These are phyloP conservation scores for Pugionium dolabratum DNA, from an alignment of 345 rosid genomes.

Conservation along the genomic window DNA sequence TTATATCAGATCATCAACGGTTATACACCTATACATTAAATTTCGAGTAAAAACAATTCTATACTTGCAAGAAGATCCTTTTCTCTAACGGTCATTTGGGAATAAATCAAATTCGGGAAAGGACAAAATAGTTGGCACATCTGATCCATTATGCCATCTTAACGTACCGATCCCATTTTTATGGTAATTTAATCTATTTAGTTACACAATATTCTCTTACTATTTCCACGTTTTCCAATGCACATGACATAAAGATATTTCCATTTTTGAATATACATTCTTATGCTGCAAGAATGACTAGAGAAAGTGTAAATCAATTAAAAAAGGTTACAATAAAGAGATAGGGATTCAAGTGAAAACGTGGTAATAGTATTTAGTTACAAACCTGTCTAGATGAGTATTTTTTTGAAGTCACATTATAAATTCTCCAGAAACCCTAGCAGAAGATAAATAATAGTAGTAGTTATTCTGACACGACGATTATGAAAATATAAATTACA, in stretches of 20 bases:
- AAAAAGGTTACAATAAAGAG: conserved; percentile 1
- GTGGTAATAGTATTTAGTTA: conserved; percentile 25
- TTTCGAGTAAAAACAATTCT: background rate
- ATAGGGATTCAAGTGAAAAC: conserved; percentile 9
- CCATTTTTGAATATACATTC: background rate
- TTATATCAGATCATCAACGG: background rate
- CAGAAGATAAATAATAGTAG: conserved; percentile 8
- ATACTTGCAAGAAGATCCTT: background rate
- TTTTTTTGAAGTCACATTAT: conserved; percentile 30
- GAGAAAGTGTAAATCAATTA: background rate
- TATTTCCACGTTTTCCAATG: conserved; percentile 1
- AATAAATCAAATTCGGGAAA: conserved; percentile 20
- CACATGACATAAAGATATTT: background rate
- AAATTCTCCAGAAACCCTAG: conserved; percentile 28
- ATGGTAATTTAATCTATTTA: background rate
- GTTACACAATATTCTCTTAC: background rate
- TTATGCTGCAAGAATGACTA: background rate
- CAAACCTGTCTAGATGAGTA: conserved; percentile 36
- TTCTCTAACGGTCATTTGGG: conserved; percentile 23
- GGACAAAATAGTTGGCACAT: conserved; percentile 19
- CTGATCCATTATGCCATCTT: conserved; percentile 18
- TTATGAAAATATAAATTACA: conserved; percentile 41
- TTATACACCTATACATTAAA: background rate
- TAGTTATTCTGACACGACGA: conserved; percentile 35
- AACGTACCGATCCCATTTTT: conserved; percentile 19